Conservation (phyloP, 192 early-diverging fungal genomes). For the Allomyces macrogynus region DNA sequence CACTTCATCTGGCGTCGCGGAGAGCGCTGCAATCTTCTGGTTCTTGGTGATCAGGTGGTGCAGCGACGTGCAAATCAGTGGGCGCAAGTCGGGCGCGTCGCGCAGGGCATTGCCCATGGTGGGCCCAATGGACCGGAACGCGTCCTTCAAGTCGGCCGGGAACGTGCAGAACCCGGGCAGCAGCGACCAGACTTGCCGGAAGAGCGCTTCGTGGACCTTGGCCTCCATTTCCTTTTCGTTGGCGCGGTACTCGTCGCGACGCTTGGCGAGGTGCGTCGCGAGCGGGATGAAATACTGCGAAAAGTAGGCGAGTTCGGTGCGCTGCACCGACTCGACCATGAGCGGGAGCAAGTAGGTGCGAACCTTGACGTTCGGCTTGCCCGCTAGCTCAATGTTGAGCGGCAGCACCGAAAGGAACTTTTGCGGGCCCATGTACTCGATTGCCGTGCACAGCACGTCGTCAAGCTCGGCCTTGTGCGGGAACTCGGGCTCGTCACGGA, state of each 20-base stretch:
- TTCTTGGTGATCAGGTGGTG: conserved; percentile 4
- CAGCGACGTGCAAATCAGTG: conserved; percentile 1
- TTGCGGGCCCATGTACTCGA: conserved; percentile 59
- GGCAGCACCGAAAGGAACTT: conserved; percentile 51
- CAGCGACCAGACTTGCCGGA: conserved; percentile 72
- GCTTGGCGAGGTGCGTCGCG: conserved; percentile 44
- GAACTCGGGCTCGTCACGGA: conserved; percentile 66
- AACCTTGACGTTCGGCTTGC: conserved; percentile 23
- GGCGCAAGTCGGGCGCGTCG: conserved; percentile 1
- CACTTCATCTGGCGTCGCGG: not conserved
- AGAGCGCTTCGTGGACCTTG: conserved; percentile 77
- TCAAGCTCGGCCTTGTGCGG: conserved; percentile 75
- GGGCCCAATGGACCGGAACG: conserved; percentile 33
- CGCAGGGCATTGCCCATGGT: conserved; percentile 55
- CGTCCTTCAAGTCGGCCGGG: conserved; percentile 42
- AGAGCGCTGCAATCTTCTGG: not conserved
- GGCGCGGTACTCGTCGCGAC: conserved; percentile 30
- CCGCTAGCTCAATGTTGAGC: conserved; percentile 58
- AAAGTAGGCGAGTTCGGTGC: conserved; percentile 53
- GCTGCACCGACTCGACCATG: conserved; percentile 51
- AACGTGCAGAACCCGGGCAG: conserved; percentile 67
- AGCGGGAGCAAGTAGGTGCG: conserved; percentile 82
- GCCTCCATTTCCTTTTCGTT: conserved; percentile 41
- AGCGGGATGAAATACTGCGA: conserved; percentile 50
- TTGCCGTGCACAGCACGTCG: conserved; percentile 51